Conservation (phyloP, 805 yeast genomes). For the Sugiyamaella chiloensis region DNA sequence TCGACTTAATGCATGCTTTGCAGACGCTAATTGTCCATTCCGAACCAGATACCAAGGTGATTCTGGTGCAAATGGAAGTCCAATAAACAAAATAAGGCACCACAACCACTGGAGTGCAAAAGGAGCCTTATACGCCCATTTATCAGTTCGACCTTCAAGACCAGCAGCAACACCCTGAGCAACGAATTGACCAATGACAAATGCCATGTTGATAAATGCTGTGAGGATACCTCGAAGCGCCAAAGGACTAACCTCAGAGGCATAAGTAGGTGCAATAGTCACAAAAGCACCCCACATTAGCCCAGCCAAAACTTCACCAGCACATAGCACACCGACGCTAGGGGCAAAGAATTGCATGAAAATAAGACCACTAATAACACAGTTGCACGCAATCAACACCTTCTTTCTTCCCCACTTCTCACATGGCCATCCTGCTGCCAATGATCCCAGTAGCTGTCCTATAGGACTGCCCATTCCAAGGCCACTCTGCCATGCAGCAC, state of each 20-base stretch:
- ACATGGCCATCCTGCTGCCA: slow-evolving; percentile 43
- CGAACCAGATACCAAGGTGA: slow-evolving; percentile 57
- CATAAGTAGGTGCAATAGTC: slow-evolving; percentile 50
- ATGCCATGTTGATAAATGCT: slow-evolving; percentile 52
- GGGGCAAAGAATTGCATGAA: slow-evolving; percentile 53
- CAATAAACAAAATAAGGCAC: slow-evolving; percentile 47
- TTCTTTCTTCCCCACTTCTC: slow-evolving; percentile 47
- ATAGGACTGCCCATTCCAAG: slow-evolving; percentile 32
- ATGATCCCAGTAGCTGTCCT: slow-evolving; percentile 48
- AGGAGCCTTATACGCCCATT: slow-evolving; percentile 50
- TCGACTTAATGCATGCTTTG: slow-evolving; percentile 40
- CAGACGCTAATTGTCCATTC: slow-evolving; percentile 41
- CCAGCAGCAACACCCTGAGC: slow-evolving; percentile 53
- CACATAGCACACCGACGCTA: slow-evolving; percentile 36
- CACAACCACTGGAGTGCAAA: slow-evolving; percentile 61
- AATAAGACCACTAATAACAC: slow-evolving; percentile 39
- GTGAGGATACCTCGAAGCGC: slow-evolving; percentile 50
- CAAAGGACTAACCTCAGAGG: slow-evolving; percentile 57
- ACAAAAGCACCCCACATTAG: slow-evolving; percentile 57
- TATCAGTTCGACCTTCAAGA: slow-evolving; percentile 25
- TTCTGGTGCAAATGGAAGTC: slow-evolving; percentile 47
- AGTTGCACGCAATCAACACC: slow-evolving; percentile 39
- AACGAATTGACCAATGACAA: slow-evolving; percentile 58
- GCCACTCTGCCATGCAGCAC: slow-evolving; percentile 32
- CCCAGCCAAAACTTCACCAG: slow-evolving; percentile 40